Evolutionary conservation across 139 green algal species (phyloP).

Genomic region (Chlorella sp.): DNA sequence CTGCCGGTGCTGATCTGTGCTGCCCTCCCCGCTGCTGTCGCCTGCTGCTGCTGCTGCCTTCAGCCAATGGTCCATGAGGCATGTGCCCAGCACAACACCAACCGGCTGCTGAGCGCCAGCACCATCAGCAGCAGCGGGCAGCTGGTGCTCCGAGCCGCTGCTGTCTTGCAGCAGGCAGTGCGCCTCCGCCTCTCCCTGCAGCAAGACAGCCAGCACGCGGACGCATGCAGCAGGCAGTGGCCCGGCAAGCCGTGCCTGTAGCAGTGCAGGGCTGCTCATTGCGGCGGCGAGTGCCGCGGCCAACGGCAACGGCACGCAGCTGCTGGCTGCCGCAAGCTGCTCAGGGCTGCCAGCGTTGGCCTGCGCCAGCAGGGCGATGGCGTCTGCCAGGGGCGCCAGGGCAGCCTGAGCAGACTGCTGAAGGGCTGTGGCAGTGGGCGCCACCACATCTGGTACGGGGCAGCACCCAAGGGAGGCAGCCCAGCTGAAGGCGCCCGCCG

Average conservation of each 20-base stretch:
- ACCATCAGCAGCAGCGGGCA: neutral
- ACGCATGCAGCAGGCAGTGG: neutral
- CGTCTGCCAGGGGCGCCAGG: neutral
- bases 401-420: neutral
- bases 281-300: neutral
- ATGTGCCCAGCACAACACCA: neutral
- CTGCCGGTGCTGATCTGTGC: neutral
- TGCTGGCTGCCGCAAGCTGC: neutral
- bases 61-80: neutral
- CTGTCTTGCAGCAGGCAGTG: neutral
- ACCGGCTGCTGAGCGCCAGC: neutral
- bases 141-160: neutral
- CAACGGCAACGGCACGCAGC: neutral
- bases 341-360: neutral
- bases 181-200: neutral
- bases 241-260: neutral
- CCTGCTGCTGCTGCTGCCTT: neutral
- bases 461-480: neutral
- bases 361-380: neutral
- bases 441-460: neutral
- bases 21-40: neutral
- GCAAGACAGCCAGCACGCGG: neutral
- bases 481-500: neutral
- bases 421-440: neutral
- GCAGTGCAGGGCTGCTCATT: neutral